Evolutionary conservation across 768 basidiomycete species (phyloP).

Genomic region (Hericium alpestre): DNA sequence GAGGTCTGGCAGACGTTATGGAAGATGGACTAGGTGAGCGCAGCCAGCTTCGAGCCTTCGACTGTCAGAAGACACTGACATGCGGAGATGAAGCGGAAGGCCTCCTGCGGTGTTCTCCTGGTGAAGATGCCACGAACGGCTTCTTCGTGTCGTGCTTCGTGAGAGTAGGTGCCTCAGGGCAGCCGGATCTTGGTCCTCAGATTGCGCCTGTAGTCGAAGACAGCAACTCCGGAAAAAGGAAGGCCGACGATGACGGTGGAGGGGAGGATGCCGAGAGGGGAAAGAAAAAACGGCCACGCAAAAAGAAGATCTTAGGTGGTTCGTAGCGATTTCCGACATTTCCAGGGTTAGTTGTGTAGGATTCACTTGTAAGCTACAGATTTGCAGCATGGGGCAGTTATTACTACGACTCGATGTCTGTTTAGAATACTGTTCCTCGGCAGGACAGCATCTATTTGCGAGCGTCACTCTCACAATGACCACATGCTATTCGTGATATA

Average conservation of each 20-base stretch:
- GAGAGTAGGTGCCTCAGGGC: slow-evolving; percentile 3
- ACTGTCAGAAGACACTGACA: background rate
- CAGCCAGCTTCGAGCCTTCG: background rate
- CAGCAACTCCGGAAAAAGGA: background rate
- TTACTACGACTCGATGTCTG: too few species aligned
- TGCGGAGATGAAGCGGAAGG: slow-evolving; percentile 46
- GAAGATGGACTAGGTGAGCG: slow-evolving; percentile 14
- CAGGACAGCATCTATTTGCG: too few species aligned
- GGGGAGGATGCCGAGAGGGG: slow-evolving; percentile 3
- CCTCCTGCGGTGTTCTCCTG: slow-evolving; percentile 63
- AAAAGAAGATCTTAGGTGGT: background rate
- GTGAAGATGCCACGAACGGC: slow-evolving; percentile 85
- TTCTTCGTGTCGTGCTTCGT: slow-evolving; percentile 97
- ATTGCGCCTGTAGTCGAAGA: background rate
- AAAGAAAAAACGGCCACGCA: slow-evolving; percentile 1
- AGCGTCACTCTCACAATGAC: slow-evolving; percentile 10
- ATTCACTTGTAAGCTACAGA: too few species aligned
- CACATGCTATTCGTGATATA: slow-evolving; percentile 5
- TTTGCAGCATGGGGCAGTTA: too few species aligned
- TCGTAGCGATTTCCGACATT: too few species aligned
- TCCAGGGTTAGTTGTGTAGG: too few species aligned
- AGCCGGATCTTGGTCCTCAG: background rate
- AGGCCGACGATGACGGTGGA: background rate
- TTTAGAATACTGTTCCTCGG: too few species aligned
- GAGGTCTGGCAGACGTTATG: slow-evolving; percentile 65